Base-by-base conservation (phyloP, 108 stramenopile genomes). In the Skeletonema tropicum region DNA sequence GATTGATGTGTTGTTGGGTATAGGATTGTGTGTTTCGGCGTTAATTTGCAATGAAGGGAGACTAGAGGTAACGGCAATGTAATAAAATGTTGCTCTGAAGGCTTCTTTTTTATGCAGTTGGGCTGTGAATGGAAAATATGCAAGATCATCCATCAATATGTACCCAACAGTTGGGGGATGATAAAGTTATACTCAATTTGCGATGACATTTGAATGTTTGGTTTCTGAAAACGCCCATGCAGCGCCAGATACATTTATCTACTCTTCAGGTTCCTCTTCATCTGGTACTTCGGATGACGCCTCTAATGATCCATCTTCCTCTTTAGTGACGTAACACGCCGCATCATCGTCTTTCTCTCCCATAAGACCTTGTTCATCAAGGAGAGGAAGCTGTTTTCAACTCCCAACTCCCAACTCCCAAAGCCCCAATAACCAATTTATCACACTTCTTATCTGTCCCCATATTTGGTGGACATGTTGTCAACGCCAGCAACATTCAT, bases 331-430 rank as follows among this genome's bases (percentile, higher is more conserved):
- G 42, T 13, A 3, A 45, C 76, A 81, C 10, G 80, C 36, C 55
- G 14, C 25, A n/a, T 76, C 32, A 35, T 81, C 75, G 17, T 58
- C 33, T 75, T 84, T 42, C 0, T 64, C 69, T 9, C 68, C 62
- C 30, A 79, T 79, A n/a, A n/a, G 57, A 76, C 61, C 9, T 65
- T 79, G 21, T 75, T 74, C 79, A 84, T 79, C 25, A 80, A 64
- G 19, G 76, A 71, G 8, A 83, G 38, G n/a, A 79, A 45, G 19
- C 73, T 78, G 30, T 74, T n/a, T n/a, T n/a, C n/a, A n/a, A n/a
- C n/a, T n/a, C n/a, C n/a, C n/a, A n/a, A n/a, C n/a, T 84, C 60
- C 71, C 42, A 36, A 66, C 70, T 25, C 83, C 79, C 12, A 84
- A 59, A 15, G 73, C 79, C 6, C 79, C 77, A 13, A 73, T 79